Evolutionary conservation across 768 basidiomycete species (phyloP).

Genomic region (Rickenella mellea): DNA sequence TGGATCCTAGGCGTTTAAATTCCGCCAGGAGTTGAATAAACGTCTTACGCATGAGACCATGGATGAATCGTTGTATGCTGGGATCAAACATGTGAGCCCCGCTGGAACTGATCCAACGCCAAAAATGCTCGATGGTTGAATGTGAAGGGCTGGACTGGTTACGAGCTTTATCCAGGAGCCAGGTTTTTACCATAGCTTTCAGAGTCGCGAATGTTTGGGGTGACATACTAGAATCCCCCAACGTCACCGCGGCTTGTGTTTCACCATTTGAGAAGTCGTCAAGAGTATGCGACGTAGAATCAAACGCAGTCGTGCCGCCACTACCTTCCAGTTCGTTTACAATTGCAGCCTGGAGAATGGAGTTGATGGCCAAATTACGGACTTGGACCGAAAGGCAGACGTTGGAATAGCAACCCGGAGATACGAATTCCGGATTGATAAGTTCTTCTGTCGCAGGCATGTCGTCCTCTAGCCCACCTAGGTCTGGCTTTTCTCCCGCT

Average conservation of each 20-base stretch:
- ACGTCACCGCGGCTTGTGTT: slow-evolving; percentile 54
- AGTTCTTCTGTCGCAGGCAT: slow-evolving; percentile 66
- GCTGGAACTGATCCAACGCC: slow-evolving; percentile 90
- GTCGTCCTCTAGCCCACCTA: slow-evolving; percentile 91
- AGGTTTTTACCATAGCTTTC: slow-evolving; percentile 80
- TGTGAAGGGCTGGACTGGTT: slow-evolving; percentile 58
- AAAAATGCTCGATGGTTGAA: slow-evolving; percentile 85
- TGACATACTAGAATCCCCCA: slow-evolving; percentile 87
- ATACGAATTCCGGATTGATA: slow-evolving; percentile 74
- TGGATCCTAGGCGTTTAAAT: slow-evolving; percentile 89
- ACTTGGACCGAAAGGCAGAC: slow-evolving; percentile 87
- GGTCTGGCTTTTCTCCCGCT: slow-evolving; percentile 74
- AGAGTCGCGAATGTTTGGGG: slow-evolving; percentile 78
- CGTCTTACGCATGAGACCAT: slow-evolving; percentile 95
- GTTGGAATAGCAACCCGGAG: slow-evolving; percentile 83
- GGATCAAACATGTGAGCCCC: slow-evolving; percentile 86
- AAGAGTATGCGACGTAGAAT: slow-evolving; percentile 83
- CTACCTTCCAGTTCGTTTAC: slow-evolving; percentile 98
- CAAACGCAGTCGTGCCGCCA: slow-evolving; percentile 88
- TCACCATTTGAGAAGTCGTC: slow-evolving; percentile 79
- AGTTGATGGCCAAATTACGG: slow-evolving; percentile 87
- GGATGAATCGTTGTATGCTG: slow-evolving; percentile 84
- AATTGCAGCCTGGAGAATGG: slow-evolving; percentile 86
- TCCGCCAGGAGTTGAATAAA: slow-evolving; percentile 96
- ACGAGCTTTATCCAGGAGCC: slow-evolving; percentile 83